These are phyloP conservation scores for Phoma herbarum DNA, from an alignment of 2,329 filamentous ascomycete species.

Conservation along the genomic window DNA sequence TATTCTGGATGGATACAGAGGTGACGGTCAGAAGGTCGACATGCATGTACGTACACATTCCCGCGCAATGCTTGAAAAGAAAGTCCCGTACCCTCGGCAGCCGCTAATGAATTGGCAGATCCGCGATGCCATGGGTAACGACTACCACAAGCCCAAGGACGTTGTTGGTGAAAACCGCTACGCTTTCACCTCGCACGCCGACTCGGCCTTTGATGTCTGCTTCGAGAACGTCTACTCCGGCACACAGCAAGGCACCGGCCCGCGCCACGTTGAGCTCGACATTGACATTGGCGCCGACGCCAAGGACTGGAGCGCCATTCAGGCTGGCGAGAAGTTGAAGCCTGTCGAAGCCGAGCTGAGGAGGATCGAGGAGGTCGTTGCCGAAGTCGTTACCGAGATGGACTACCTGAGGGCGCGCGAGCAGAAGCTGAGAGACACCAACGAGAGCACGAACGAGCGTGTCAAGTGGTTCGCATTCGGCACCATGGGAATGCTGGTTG, in stretches of 20 bases:
- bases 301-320: constrained; percentile 97
- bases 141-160: constrained; percentile 91
- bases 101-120: constrained; percentile 67
- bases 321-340: constrained; percentile 96
- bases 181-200: constrained; percentile 90
- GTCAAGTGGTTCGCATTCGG: constrained; percentile 98
- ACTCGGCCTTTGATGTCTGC: constrained; percentile 95
- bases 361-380: constrained; percentile 88
- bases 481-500: constrained; percentile 90
- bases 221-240: constrained; percentile 84
- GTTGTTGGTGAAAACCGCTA: constrained; percentile 90
- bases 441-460: constrained; percentile 98
- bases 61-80: neutral
- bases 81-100: neutral
- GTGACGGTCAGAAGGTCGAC: constrained; percentile 92
- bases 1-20: constrained; percentile 82
- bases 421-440: constrained; percentile 96
- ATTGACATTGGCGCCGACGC: constrained; percentile 97
- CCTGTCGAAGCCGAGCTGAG: constrained; percentile 94
- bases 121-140: constrained; percentile 92
- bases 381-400: constrained; percentile 92
- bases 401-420: constrained; percentile 90
- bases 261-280: constrained; percentile 85
- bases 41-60: constrained; percentile 76
- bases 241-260: constrained; percentile 47